Conservation (phyloP, 1,139 yeast species). For the Candida buenavistaensis region DNA sequence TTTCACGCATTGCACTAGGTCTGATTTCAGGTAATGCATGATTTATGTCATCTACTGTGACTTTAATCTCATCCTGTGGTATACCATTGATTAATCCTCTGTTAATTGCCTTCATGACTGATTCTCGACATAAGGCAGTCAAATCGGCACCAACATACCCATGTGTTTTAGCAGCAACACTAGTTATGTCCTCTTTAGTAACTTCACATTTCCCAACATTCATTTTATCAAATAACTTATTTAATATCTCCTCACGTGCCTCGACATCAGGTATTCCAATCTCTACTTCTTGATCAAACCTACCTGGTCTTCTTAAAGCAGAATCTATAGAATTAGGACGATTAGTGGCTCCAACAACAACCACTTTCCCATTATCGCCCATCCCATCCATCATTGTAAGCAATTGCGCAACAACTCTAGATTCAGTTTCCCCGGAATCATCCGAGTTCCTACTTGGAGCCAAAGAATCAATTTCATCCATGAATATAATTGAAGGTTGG, state of each 20-base stretch:
- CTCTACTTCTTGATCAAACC: constrained; percentile 86
- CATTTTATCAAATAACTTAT: constrained; percentile 63
- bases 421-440: constrained; percentile 86
- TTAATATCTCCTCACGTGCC: constrained; percentile 62
- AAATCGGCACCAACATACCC: constrained; percentile 80
- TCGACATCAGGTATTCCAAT: constrained; percentile 76
- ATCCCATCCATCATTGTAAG: constrained; percentile 89
- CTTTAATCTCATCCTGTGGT: constrained; percentile 27
- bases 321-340: constrained; percentile 77
- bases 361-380: constrained; percentile 68
- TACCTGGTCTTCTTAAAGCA: constrained; percentile 58
- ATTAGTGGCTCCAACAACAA: constrained; percentile 79
- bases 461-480: constrained; percentile 91
- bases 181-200: constrained; percentile 49
- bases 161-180: constrained; percentile 64
- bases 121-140: constrained; percentile 82
- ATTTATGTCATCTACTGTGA: constrained; percentile 54
- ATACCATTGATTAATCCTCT: constrained; percentile 41
- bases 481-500: constrained; percentile 83
- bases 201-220: constrained; percentile 54
- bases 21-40: constrained; percentile 73
- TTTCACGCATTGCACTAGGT: constrained; percentile 97
- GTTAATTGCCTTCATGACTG: constrained; percentile 81
- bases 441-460: constrained; percentile 82
- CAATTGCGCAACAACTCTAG: constrained; percentile 85